Percentiles rank a stretch among this genome's conserved stretches.
These are phyloP conservation scores for Bryopsis sp. DNA, from an alignment of 139 green algal species.

Conservation along the genomic window DNA sequence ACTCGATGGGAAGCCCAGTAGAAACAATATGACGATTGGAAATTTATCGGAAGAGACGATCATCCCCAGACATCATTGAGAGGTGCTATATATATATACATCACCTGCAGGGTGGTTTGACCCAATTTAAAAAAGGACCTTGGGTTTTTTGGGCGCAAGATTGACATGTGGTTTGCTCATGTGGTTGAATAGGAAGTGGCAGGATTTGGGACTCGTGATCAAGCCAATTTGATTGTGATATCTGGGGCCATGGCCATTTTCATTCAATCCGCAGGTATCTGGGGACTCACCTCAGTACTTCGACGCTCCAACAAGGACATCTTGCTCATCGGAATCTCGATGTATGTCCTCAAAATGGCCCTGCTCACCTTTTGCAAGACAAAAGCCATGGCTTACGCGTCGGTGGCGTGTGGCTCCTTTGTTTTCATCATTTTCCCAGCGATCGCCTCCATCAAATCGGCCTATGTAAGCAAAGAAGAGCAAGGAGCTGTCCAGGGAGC, in stretches of 20 bases:
- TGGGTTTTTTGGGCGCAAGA: too few relatives aligned
- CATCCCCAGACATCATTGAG: too few relatives aligned
- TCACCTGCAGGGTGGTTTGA: too few relatives aligned
- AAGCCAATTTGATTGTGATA: not conserved
- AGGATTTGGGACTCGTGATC: not conserved
- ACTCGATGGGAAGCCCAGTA: too few relatives aligned
- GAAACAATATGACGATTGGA: too few relatives aligned
- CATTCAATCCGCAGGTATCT: not conserved
- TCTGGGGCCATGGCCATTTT: not conserved
- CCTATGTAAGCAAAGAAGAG: not conserved
- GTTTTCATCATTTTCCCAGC: not conserved
- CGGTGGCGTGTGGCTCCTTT: not conserved
- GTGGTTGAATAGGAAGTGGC: too few relatives aligned
- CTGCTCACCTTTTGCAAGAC: not conserved
- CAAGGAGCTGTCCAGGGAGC: constrained; percentile 12
- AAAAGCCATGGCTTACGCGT: not conserved
- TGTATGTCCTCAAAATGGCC: not conserved
- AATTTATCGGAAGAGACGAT: too few relatives aligned
- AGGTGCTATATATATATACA: too few relatives aligned
- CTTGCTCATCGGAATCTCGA: not conserved
- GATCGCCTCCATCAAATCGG: not conserved
- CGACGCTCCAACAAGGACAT: not conserved
- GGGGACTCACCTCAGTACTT: not conserved
- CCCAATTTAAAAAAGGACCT: too few relatives aligned
- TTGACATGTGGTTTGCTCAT: too few relatives aligned